Evolutionary conservation across 257 asterid genomes (phyloP).

Genomic region (Solanum virginianum): DNA sequence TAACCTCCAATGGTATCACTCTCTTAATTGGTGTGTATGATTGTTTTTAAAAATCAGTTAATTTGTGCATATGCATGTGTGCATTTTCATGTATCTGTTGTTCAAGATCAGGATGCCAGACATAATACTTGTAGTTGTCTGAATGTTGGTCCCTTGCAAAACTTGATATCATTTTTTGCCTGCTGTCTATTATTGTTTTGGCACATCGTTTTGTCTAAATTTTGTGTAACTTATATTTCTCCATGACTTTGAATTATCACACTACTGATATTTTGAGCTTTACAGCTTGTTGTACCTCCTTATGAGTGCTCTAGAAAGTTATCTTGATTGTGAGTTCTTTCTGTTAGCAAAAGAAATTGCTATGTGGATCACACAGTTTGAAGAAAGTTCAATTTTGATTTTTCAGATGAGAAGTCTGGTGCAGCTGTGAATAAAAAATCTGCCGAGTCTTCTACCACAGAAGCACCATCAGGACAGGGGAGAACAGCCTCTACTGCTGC

Average conservation of each 20-base stretch:
- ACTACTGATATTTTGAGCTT: neutral
- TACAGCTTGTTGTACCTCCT: neutral
- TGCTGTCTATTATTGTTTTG: neutral
- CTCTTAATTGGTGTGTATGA: neutral
- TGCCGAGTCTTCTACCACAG: conserved; percentile 19
- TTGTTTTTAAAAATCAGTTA: neutral
- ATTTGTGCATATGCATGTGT: neutral
- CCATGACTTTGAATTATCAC: neutral
- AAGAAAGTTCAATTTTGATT: neutral
- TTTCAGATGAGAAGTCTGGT: conserved; percentile 44
- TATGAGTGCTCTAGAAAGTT: neutral
- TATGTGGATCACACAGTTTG: neutral
- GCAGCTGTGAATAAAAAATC: conserved; percentile 27
- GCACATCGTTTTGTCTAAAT: neutral
- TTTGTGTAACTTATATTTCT: neutral
- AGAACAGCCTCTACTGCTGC: conserved; percentile 33
- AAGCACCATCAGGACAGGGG: conserved; percentile 38
- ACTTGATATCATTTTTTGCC: neutral
- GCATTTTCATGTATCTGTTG: neutral
- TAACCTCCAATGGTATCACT: neutral
- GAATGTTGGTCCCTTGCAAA: neutral
- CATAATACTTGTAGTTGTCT: neutral
- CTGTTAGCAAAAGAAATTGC: neutral
- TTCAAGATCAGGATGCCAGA: neutral
- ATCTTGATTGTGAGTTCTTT: neutral